These are phyloP conservation scores for Metschnikowia dekortorum DNA, from an alignment of 805 yeast genomes.

Conservation along the genomic window DNA sequence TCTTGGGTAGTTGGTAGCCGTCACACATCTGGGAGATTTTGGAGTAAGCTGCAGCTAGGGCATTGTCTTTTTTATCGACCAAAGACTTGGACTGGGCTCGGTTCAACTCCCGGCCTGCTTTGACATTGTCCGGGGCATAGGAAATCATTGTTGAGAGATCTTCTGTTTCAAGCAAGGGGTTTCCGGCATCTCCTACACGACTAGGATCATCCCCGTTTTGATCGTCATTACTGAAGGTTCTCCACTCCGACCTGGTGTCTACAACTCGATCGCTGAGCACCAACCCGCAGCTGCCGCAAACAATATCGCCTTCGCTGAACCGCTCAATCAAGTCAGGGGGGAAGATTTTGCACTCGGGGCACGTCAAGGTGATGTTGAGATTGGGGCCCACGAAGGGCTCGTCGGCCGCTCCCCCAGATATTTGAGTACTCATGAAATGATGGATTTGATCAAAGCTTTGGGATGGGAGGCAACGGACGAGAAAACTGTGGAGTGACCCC, in stretches of 20 bases:
- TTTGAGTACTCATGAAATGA: constrained; percentile 9
- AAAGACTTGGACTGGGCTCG: constrained; percentile 84
- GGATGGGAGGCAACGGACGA: neutral
- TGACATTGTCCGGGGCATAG: constrained; percentile 78
- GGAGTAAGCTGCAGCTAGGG: constrained; percentile 84
- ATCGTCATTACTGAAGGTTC: constrained; percentile 96
- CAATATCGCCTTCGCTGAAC: constrained; percentile 96
- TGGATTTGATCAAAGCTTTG: neutral
- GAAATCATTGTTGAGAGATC: constrained; percentile 92
- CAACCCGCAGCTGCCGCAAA: constrained; percentile 95
- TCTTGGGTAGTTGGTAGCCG: constrained; percentile 89
- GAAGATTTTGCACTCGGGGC: constrained; percentile 93
- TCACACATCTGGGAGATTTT: constrained; percentile 95
- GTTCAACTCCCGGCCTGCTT: constrained; percentile 79
- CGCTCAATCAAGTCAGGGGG: constrained; percentile 96
- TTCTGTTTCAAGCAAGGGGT: constrained; percentile 85
- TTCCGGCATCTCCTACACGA: constrained; percentile 98
- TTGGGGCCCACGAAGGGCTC: constrained; percentile 61
- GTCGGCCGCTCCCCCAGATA: constrained; percentile 13
- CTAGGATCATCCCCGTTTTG: constrained; percentile 98
- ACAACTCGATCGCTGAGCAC: constrained; percentile 89
- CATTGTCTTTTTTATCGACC: constrained; percentile 84
- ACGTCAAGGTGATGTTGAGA: constrained; percentile 83
- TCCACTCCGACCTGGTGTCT: constrained; percentile 97
- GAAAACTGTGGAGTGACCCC: neutral